Conservation (phyloP, 768 basidiomycete genomes). For the Chalciporus piperatus region DNA sequence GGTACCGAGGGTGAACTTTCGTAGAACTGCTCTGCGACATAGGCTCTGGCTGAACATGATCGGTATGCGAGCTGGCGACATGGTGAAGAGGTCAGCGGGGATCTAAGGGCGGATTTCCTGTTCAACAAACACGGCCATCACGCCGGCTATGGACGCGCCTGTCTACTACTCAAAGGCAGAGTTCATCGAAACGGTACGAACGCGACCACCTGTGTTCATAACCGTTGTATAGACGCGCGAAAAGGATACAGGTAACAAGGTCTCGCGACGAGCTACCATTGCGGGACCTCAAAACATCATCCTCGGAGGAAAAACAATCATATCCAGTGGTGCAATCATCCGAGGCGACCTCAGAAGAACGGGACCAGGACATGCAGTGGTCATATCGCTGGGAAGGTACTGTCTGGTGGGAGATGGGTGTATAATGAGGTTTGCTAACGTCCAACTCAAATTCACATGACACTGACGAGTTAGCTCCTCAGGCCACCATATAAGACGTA, state of each 20-base stretch:
- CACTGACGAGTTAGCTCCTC: neutral
- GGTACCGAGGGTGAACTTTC: slow-evolving; percentile 4
- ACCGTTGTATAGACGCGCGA: slow-evolving; percentile 3
- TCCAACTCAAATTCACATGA: neutral
- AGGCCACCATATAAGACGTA: slow-evolving; percentile 90
- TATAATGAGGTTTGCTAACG: slow-evolving; percentile 71
- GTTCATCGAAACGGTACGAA: slow-evolving; percentile 81
- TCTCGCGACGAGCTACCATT: slow-evolving; percentile 87
- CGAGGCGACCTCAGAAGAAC: slow-evolving; percentile 90
- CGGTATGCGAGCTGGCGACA: slow-evolving; percentile 6
- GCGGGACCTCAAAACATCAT: slow-evolving; percentile 96
- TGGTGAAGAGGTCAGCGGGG: neutral
- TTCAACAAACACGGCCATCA: slow-evolving; percentile 5
- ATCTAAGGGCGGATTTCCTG: neutral
- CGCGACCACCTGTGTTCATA: neutral
- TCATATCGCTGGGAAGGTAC: slow-evolving; percentile 90
- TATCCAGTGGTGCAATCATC: slow-evolving; percentile 85
- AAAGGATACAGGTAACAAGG: slow-evolving; percentile 95
- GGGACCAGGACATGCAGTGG: slow-evolving; percentile 89
- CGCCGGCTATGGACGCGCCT: slow-evolving; percentile 57
- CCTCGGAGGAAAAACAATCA: slow-evolving; percentile 95
- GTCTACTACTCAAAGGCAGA: slow-evolving; percentile 80
- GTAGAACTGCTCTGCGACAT: slow-evolving; percentile 15
- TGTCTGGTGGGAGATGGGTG: slow-evolving; percentile 88
- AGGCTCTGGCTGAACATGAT: slow-evolving; percentile 7